Evolutionary conservation across 768 basidiomycete species (phyloP).

Genomic region (Amanita phalloides): DNA sequence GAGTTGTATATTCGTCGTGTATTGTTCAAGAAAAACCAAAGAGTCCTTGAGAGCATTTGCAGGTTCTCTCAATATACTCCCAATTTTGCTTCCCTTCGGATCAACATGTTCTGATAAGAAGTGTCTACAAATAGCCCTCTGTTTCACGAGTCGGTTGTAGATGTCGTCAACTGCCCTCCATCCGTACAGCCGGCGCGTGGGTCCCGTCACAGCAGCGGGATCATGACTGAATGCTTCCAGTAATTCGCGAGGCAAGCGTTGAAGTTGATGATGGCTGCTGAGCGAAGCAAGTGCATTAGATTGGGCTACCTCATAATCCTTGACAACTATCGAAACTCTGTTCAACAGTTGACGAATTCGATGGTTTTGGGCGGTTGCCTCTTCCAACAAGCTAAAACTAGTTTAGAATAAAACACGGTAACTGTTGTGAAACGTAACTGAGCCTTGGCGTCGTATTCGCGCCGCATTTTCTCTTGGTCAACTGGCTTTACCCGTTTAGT

Average conservation of each 20-base stretch:
- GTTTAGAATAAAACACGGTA: constrained; percentile 6
- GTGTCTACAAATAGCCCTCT: constrained; percentile 41
- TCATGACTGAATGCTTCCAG: constrained; percentile 70
- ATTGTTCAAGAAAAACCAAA: constrained; percentile 37
- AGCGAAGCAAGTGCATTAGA: constrained; percentile 36
- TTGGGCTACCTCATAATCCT: constrained; percentile 57
- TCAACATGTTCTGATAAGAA: constrained; percentile 27
- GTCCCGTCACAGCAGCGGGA: constrained; percentile 62
- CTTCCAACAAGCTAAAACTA: constrained; percentile 43
- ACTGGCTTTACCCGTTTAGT: constrained; percentile 1
- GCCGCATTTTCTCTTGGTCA: constrained; percentile 21
- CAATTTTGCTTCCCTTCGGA: constrained; percentile 11
- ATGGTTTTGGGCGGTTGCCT: constrained; percentile 49
- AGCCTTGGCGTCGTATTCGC: constrained; percentile 49
- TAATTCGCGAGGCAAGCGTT: constrained; percentile 48
- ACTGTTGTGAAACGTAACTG: constrained; percentile 27
- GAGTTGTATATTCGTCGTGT: constrained; percentile 30
- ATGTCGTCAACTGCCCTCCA: constrained; percentile 76
- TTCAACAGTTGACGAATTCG: constrained; percentile 61
- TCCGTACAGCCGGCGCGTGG: constrained; percentile 47
- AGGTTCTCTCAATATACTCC: constrained; percentile 42
- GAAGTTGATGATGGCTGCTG: constrained; percentile 29
- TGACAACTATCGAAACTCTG: constrained; percentile 46
- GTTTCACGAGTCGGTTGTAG: constrained; percentile 46
- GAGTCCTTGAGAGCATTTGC: constrained; percentile 38